Percentiles rank a stretch among this genome's conserved stretches.
These are phyloP conservation scores for Kluyveromyces lactis DNA, from an alignment of 805 yeast species.

Conservation along the genomic window DNA sequence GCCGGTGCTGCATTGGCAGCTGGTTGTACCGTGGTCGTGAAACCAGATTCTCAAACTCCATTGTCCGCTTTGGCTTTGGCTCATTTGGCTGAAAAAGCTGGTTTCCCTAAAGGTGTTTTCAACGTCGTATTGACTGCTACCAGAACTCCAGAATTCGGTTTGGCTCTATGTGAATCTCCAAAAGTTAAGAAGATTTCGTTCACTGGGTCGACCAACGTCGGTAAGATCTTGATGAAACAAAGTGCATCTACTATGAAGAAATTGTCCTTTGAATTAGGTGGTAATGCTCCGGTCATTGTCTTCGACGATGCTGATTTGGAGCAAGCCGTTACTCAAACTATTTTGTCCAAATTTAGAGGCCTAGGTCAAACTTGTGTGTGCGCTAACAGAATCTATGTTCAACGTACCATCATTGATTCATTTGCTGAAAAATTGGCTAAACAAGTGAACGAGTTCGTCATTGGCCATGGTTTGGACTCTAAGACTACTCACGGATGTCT, in stretches of 20 bases:
- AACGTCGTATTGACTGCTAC: slow-evolving; percentile 44
- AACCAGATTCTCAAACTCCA: slow-evolving; percentile 58
- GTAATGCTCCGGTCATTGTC: slow-evolving; percentile 57
- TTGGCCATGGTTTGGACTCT: slow-evolving; percentile 49
- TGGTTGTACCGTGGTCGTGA: slow-evolving; percentile 53
- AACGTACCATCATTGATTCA: slow-evolving; percentile 40
- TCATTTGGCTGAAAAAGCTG: slow-evolving; percentile 47
- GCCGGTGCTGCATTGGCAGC: slow-evolving; percentile 60
- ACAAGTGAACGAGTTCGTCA: slow-evolving; percentile 38
- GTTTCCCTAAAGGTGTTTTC: slow-evolving; percentile 50
- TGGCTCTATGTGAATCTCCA: slow-evolving; percentile 40
- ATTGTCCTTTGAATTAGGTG: slow-evolving; percentile 56
- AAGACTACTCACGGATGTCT: slow-evolving; percentile 49
- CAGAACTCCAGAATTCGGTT: slow-evolving; percentile 45
- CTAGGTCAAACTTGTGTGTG: slow-evolving; percentile 63
- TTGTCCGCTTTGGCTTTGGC: slow-evolving; percentile 51
- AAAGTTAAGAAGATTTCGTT: slow-evolving; percentile 49
- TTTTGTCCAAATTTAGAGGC: slow-evolving; percentile 50
- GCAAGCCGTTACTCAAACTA: slow-evolving; percentile 42
- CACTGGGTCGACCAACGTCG: slow-evolving; percentile 59
- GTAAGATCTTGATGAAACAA: slow-evolving; percentile 51
- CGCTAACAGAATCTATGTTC: slow-evolving; percentile 53
- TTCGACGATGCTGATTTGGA: slow-evolving; percentile 55
- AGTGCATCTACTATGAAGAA: slow-evolving; percentile 53
- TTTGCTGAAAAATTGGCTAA: slow-evolving; percentile 38